Evolutionary conservation across 2,329 filamentous ascomycete genomes (phyloP), one percentile per base, ranked within the genome.

Genomic region (Pseudocercospora macadamiae): DNA sequence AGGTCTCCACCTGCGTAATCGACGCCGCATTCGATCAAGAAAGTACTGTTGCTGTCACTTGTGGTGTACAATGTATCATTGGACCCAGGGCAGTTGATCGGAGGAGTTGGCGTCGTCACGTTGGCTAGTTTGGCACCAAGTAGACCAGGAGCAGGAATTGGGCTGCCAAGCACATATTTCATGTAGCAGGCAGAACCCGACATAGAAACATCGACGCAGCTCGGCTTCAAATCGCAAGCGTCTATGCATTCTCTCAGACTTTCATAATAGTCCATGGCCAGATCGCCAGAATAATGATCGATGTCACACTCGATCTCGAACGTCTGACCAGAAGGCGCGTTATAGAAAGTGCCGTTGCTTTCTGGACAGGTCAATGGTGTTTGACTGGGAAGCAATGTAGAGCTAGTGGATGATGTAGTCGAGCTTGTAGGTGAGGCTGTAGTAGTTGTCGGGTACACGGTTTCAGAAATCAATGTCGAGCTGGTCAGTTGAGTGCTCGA

Each of bases 291-390:
- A 8, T 57, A 47, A 44, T 72, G 68, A 37, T 73, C 70, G 18
- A 69, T 65, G 26, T 60, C 65, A 56, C 70, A 72, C 44, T 70
- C 67, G 48, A 72, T 65, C 23, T 64, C 21, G 54, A 66, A 71
- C 21, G 55, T 45, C 4, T 62, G 56, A n/a, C 66, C 64, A 28
- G 59, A 68, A n/a, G 55, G 18, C 9, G 60, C 63, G 4, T 56
- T 64, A 52, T 69, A 67, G 1, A 53, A 58, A 18, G 56, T 69
- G 21, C 57, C 60, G 39, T 70, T 63, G 6, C 58, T 57, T 3
- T 34, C 36, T 1, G 69, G 68, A 49, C 69, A 71, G 4, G 57
- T 52, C 2, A 64, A 37, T n/a, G 53, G 28, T 2, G 51, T 55
- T n/a, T 32, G n/a, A 16, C 18, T 53, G 21, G 12, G 18, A 25